phyloP scores from a whole-genome alignment of 768 basidiomycete genomes.

The Lentinus brumalis region DNA sequence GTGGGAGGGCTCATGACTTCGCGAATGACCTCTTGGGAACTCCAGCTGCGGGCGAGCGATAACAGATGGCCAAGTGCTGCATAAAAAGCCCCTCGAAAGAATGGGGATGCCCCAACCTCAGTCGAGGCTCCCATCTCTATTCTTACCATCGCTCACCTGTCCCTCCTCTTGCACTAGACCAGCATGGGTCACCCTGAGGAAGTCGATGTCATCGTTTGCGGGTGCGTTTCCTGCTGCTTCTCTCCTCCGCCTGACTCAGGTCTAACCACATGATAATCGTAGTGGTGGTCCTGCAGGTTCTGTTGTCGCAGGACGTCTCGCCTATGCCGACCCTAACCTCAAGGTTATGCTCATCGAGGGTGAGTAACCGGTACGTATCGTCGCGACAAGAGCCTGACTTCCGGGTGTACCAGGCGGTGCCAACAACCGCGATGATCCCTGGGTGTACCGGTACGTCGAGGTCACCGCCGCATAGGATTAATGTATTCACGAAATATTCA shows the following conservation, averaged over 20 bases:
- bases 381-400: neutral
- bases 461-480: no score
- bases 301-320: constrained; percentile 68
- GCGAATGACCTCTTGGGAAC: constrained; percentile 20
- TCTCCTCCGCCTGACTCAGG: neutral
- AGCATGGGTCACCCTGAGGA: constrained; percentile 59
- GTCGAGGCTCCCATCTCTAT: constrained; percentile 22
- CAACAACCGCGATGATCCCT: constrained; percentile 74
- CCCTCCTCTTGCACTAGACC: constrained; percentile 2
- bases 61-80: constrained; percentile 7
- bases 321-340: constrained; percentile 69
- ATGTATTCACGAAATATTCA: constrained; percentile 17
- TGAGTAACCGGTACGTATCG: constrained; percentile 21
- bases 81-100: constrained; percentile 21
- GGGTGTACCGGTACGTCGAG: constrained; percentile 60
- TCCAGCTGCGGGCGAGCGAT: constrained; percentile 12
- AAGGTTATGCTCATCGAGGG: constrained; percentile 80
- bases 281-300: constrained; percentile 71
- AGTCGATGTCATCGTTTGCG: constrained; percentile 72
- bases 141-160: constrained; percentile 22
- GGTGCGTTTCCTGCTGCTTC: constrained; percentile 36
- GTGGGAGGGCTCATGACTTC: constrained; percentile 26
- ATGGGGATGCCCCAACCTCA: constrained; percentile 16
- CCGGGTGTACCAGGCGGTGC: constrained; percentile 49
- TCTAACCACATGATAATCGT: neutral